phyloP scores from a whole-genome alignment of 116 monocot genomes.

The Dioscorea cayenensis region DNA sequence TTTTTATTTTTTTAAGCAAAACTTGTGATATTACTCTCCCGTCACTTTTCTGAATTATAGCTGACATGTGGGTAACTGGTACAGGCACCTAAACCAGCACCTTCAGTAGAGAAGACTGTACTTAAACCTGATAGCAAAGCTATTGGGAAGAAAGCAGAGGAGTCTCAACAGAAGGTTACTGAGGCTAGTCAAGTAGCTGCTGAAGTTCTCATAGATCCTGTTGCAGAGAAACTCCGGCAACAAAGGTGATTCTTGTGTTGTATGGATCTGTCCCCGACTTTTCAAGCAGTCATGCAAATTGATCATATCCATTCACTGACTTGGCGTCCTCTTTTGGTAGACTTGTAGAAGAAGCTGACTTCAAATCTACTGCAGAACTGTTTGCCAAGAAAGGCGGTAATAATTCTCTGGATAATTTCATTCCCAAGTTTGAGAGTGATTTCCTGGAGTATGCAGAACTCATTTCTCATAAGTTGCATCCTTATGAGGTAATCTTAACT shows the following conservation, averaged over 20 bases:
- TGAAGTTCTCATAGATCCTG: constrained; percentile 55
- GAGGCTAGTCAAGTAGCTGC: constrained; percentile 13
- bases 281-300: background rate
- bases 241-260: constrained; percentile 38
- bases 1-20: background rate
- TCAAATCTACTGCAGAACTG: constrained; percentile 51
- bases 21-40: background rate
- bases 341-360: constrained; percentile 79
- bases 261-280: background rate
- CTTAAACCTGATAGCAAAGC: constrained; percentile 36
- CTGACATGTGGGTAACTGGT: background rate
- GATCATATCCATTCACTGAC: background rate
- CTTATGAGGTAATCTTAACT: constrained; percentile 37
- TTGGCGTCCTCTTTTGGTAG: constrained; percentile 5
- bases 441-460: constrained; percentile 71
- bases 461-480: constrained; percentile 46
- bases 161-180: constrained; percentile 19
- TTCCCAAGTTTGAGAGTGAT: constrained; percentile 69
- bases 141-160: constrained; percentile 54
- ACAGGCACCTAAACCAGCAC: constrained; percentile 47
- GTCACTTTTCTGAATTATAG: background rate
- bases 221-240: constrained; percentile 69
- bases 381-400: constrained; percentile 54
- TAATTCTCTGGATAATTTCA: constrained; percentile 56
- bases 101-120: constrained; percentile 30